Percentiles rank a stretch among this genome's conserved stretches.
phyloP scores from a whole-genome alignment of 2,329 filamentous ascomycete species.

The Aspergillus pseudoglaucus region DNA sequence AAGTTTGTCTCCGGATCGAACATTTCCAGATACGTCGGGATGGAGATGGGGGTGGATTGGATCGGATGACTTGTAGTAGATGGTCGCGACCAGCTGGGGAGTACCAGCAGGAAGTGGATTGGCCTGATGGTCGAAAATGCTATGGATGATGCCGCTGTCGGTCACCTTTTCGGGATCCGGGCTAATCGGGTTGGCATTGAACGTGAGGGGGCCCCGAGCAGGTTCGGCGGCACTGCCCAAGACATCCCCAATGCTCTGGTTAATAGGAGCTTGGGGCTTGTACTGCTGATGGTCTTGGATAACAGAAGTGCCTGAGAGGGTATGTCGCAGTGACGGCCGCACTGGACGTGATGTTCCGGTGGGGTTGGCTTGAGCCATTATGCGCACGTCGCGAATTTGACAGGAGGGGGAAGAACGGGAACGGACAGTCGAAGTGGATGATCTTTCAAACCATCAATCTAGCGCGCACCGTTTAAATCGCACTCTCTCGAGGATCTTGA shows the following conservation, averaged over 20 bases:
- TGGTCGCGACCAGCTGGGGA: conserved; percentile 41
- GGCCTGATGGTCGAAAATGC: conserved; percentile 38
- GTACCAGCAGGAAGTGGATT: conserved; percentile 35
- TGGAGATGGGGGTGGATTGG: conserved; percentile 42
- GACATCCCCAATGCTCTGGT: conserved; percentile 31
- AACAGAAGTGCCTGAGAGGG: conserved; percentile 38
- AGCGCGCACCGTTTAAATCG: not conserved
- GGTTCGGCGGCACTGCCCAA: conserved; percentile 25
- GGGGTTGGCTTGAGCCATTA: conserved; percentile 26
- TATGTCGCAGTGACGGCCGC: conserved; percentile 39
- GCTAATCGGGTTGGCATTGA: conserved; percentile 31
- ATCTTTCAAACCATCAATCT: not conserved
- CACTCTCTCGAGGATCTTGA: not conserved
- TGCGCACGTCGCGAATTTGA: not conserved
- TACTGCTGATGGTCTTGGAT: conserved; percentile 46
- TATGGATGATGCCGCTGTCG: conserved; percentile 42
- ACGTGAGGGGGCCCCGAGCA: conserved; percentile 18
- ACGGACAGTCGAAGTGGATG: not conserved
- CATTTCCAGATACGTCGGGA: conserved; percentile 39
- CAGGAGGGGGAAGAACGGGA: not conserved
- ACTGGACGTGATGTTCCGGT: conserved; percentile 22
- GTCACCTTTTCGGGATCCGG: conserved; percentile 36
- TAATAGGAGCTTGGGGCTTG: conserved; percentile 31
- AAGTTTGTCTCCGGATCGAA: conserved; percentile 29
- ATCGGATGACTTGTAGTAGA: conserved; percentile 42